Base-by-base conservation (phyloP, 2,329 filamentous ascomycete species). In the Xylaria sp. region DNA sequence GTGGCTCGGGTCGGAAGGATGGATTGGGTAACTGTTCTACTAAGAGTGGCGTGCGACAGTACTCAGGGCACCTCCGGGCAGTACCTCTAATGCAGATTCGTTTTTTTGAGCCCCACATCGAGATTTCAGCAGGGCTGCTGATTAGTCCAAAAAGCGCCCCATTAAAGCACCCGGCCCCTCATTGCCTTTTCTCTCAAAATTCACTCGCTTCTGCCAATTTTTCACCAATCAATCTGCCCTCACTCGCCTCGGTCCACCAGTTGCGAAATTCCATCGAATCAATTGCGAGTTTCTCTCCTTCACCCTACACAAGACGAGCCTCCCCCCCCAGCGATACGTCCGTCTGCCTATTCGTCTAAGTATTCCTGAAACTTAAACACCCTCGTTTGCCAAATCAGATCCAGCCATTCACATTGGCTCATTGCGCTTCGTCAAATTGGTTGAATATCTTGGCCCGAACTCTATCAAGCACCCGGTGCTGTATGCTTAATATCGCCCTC, bases 151-250 rank as follows among this genome's bases (percentile, higher is more conserved):
- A 74, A 73, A 69, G 69, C 65, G 50, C 55, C 74, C 77, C 77
- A 75, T 80, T 78, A 77, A 79, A 79, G 77, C 73, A 75, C 74
- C 73, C 63, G 68, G 73, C 63, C 73, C 74, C 75, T 77, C 76
- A 72, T 69, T 72, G 71, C 70, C 74, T 72, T 76, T 76, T 73
- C 72, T 74, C 73, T 71, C 66, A 74, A 63, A 75, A 77, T 78
- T 78, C 73, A 78, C 75, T 79, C 75, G 78, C 74, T 71, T 75
- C 76, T 78, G 73, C 72, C 74, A 74, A 74, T 76, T 79, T 78
- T 71, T 78, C 76, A 76, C 77, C 78, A 79, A 79, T 79, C 78
- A 79, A 76, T 76, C 73, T 73, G 72, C 73, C 75, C 65, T 70
- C 70, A 50, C 67, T 68, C 63, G 65, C 68, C 75, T 78, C 65